A percentile compares a stretch with the other conserved stretches of the same genome.
Conservation (phyloP, 768 basidiomycete species). For the Termitomyces sp. region DNA sequence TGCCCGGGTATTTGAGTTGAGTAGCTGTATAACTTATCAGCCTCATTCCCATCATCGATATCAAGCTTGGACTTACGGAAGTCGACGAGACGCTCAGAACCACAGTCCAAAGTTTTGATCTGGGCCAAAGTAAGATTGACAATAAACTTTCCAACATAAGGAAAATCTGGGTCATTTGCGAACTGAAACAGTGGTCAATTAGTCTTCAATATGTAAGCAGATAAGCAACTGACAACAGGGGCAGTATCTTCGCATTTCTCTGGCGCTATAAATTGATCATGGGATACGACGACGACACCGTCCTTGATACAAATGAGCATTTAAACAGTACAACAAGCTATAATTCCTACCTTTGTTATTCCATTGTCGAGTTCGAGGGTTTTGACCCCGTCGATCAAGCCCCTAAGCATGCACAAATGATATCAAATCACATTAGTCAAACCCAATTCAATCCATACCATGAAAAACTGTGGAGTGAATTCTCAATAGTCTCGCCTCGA, state of each 20-base stretch:
- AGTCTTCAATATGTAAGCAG: constrained; percentile 12
- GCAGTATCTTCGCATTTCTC: constrained; percentile 68
- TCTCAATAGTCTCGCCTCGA: constrained; percentile 73
- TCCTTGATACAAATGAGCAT: constrained; percentile 43
- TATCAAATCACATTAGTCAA: neutral
- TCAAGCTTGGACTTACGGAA: constrained; percentile 45
- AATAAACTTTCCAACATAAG: constrained; percentile 74
- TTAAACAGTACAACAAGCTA: neutral
- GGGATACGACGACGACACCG: constrained; percentile 76
- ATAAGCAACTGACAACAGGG: constrained; percentile 42
- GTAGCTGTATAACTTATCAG: constrained; percentile 35
- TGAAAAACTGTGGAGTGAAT: constrained; percentile 70
- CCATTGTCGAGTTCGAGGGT: constrained; percentile 80
- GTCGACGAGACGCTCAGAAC: constrained; percentile 54
- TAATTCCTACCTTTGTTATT: constrained; percentile 53
- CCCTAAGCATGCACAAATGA: constrained; percentile 39
- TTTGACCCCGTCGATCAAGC: constrained; percentile 68
- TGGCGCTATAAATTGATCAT: constrained; percentile 62
- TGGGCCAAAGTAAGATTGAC: constrained; percentile 79
- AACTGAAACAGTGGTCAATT: constrained; percentile 29
- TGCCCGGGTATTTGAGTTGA: constrained; percentile 63
- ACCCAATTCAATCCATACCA: constrained; percentile 41
- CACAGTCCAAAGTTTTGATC: constrained; percentile 78
- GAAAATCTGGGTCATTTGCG: constrained; percentile 55
- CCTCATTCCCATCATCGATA: neutral